Percentiles rank a stretch among this genome's conserved stretches.
Conservation (phyloP, 2,329 filamentous ascomycete species). For the Berkeleyomyces basicola region DNA sequence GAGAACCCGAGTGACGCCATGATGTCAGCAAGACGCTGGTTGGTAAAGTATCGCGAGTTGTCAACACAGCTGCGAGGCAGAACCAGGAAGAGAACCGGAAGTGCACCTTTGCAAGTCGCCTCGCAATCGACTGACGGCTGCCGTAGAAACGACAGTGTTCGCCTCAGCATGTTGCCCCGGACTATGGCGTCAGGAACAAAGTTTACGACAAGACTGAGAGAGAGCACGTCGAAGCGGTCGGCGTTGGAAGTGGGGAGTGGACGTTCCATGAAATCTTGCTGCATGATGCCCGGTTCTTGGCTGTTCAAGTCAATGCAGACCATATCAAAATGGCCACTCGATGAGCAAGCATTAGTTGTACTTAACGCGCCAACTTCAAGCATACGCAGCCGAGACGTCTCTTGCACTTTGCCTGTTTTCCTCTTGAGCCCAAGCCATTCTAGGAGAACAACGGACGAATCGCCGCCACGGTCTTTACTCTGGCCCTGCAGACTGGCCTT, state of each 20-base stretch:
- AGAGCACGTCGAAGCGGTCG: slow-evolving; percentile 75
- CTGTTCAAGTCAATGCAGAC: slow-evolving; percentile 82
- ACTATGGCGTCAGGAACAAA: slow-evolving; percentile 65
- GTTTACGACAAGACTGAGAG: slow-evolving; percentile 82
- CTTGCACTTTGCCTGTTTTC: slow-evolving; percentile 9
- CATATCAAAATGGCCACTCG: slow-evolving; percentile 52
- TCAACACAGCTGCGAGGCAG: slow-evolving; percentile 72
- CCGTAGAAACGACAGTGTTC: slow-evolving; percentile 55
- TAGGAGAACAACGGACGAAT: slow-evolving; percentile 47
- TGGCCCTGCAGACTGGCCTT: slow-evolving; percentile 53
- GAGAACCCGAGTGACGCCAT: slow-evolving; percentile 64
- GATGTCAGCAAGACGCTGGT: slow-evolving; percentile 49
- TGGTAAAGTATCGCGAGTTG: slow-evolving; percentile 81
- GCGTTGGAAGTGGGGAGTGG: slow-evolving; percentile 46
- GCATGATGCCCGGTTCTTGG: slow-evolving; percentile 60
- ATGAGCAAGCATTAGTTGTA: slow-evolving; percentile 68
- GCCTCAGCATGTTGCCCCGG: slow-evolving; percentile 71
- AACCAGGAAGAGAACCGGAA: slow-evolving; percentile 73
- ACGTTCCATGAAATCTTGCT: slow-evolving; percentile 89
- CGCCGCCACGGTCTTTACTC: slow-evolving; percentile 46
- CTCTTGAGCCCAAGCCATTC: slow-evolving; percentile 35
- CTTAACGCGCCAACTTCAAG: slow-evolving; percentile 84
- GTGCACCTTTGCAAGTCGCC: slow-evolving; percentile 19
- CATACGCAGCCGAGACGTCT: slow-evolving; percentile 35
- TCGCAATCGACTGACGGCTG: slow-evolving; percentile 16